Conservation (phyloP, 2,329 filamentous ascomycete species). For the Cercospora berteroae region DNA sequence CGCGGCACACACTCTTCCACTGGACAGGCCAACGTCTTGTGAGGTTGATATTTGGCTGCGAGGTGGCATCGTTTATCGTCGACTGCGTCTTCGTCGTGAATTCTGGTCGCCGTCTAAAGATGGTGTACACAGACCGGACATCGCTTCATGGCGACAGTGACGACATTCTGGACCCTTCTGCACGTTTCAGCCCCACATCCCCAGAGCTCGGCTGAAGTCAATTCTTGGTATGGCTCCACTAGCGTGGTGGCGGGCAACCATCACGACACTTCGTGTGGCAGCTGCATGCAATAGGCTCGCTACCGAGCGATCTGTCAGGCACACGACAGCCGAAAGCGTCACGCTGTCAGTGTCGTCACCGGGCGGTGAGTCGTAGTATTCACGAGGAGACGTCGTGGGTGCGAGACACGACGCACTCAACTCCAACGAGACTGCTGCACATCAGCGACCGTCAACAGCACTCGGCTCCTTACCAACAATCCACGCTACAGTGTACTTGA, state of each 20-base stretch:
- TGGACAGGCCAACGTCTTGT: neutral
- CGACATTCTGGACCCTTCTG: neutral
- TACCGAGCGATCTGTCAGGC: neutral
- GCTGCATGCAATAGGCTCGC: neutral
- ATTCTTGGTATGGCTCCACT: slow-evolving; percentile 5
- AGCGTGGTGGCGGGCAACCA: neutral
- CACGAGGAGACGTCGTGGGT: neutral
- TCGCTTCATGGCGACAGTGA: neutral
- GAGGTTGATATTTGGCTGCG: neutral
- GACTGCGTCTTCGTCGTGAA: neutral
- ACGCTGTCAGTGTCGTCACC: neutral
- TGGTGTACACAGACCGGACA: neutral
- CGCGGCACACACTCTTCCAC: neutral
- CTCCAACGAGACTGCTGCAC: neutral
- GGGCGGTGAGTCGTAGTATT: neutral
- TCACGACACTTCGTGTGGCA: neutral
- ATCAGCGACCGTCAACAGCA: neutral
- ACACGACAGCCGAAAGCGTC: neutral
- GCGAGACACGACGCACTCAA: neutral
- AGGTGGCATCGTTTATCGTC: neutral
- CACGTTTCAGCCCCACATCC: slow-evolving; percentile 5
- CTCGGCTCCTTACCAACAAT: neutral
- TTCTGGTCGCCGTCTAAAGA: neutral
- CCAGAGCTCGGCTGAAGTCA: slow-evolving; percentile 2
- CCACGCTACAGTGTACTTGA: neutral